Conservation (phyloP, 345 rosid species). For the Toxicodendron radicans region DNA sequence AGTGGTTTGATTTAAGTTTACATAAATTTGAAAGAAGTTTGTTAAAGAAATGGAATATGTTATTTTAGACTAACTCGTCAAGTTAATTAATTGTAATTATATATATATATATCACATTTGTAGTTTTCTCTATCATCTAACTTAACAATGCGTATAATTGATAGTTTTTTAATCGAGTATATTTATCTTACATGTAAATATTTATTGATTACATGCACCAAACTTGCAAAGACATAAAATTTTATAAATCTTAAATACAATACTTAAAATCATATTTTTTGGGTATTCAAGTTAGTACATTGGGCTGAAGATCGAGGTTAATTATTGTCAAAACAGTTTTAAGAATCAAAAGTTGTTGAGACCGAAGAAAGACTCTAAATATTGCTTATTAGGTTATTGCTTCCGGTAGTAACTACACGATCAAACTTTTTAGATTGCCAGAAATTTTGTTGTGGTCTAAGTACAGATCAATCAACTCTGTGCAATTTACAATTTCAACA, state of each 20-base stretch:
- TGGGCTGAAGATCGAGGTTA: slow-evolving; percentile 32
- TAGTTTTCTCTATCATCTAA: too few relatives aligned
- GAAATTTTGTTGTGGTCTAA: slow-evolving; percentile 69
- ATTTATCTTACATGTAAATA: too few relatives aligned
- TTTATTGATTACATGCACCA: too few relatives aligned
- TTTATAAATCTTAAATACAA: too few relatives aligned
- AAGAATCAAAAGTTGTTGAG: slow-evolving; percentile 67
- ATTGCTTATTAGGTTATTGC: slow-evolving; percentile 73
- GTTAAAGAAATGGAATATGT: too few relatives aligned
- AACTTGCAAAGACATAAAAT: too few relatives aligned
- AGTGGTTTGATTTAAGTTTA: slow-evolving; percentile 43
- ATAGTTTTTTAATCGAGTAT: too few relatives aligned
- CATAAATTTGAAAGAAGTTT: too few relatives aligned
- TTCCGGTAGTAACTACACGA: slow-evolving; percentile 73
- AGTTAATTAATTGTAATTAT: too few relatives aligned
- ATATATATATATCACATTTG: too few relatives aligned
- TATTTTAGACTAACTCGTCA: too few relatives aligned
- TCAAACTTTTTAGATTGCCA: slow-evolving; percentile 65
- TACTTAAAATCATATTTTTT: slow-evolving; percentile 2
- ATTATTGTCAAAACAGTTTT: slow-evolving; percentile 71
- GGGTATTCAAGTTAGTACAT: slow-evolving; percentile 36
- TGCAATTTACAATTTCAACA: slow-evolving; percentile 64
- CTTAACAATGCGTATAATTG: too few relatives aligned
- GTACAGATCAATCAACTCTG: slow-evolving; percentile 62
- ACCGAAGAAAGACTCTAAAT: slow-evolving; percentile 53